Conservation (phyloP, 2,329 filamentous ascomycete species). For the Cladosporium cucumerinum region DNA sequence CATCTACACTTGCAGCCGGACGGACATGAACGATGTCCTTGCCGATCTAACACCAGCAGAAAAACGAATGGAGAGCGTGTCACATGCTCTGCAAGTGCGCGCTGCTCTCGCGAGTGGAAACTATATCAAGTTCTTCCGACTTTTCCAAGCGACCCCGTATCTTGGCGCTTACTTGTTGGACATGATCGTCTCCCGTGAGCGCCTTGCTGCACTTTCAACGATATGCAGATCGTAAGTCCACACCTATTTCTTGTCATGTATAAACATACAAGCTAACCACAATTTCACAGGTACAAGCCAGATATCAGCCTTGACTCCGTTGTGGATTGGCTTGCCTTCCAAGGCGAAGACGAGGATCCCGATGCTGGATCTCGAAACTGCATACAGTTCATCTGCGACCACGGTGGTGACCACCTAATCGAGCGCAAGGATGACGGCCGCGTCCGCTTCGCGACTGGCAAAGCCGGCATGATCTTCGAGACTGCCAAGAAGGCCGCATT, state of each 20-base stretch:
- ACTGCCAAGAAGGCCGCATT: constrained; percentile 69
- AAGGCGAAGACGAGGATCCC: constrained; percentile 53
- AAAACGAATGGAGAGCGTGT: constrained; percentile 78
- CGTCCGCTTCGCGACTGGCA: constrained; percentile 65
- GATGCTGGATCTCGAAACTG: constrained; percentile 46
- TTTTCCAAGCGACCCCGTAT: constrained; percentile 77
- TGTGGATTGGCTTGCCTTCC: constrained; percentile 93
- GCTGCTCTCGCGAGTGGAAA: constrained; percentile 90
- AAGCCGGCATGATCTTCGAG: constrained; percentile 73
- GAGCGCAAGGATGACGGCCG: constrained; percentile 73
- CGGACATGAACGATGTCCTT: constrained; percentile 95
- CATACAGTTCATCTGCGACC: constrained; percentile 81
- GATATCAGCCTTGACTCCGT: constrained; percentile 86
- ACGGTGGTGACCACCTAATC: constrained; percentile 71
- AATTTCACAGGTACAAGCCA: constrained; percentile 73
- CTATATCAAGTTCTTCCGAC: constrained; percentile 95
- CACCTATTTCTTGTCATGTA: not conserved
- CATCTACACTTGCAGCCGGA: constrained; percentile 97
- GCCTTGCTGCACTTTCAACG: constrained; percentile 81
- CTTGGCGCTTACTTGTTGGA: constrained; percentile 99
- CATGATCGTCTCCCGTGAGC: constrained; percentile 95
- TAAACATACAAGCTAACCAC: constrained; percentile 44
- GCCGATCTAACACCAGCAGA: constrained; percentile 98
- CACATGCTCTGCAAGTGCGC: constrained; percentile 87
- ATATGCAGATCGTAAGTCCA: constrained; percentile 88